Percentiles rank a stretch among this genome's conserved stretches.
Evolutionary conservation across 2,329 filamentous ascomycete species (phyloP).

Genomic region (Alternaria angustiovoidea): DNA sequence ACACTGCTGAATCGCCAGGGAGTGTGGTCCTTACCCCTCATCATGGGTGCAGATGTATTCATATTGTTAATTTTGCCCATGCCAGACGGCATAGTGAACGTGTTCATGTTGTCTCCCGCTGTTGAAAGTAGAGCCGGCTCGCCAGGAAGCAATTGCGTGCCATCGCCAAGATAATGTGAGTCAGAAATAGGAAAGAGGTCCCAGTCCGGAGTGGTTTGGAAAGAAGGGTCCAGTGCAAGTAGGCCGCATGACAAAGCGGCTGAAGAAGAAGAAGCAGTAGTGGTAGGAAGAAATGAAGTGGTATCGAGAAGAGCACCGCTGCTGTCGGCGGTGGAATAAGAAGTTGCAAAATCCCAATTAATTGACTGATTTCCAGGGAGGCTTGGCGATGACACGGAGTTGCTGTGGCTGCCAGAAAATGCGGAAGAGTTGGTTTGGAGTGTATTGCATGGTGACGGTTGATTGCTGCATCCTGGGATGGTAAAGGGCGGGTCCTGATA

Average conservation of each 20-base stretch:
- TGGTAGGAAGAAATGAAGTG: constrained; percentile 28
- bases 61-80: constrained; percentile 23
- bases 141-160: constrained; percentile 28
- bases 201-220: constrained; percentile 37
- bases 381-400: constrained; percentile 28
- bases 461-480: constrained; percentile 44
- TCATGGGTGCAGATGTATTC: constrained; percentile 33
- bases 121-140: constrained; percentile 18
- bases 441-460: constrained; percentile 31
- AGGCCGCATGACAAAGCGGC: constrained; percentile 27
- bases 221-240: constrained; percentile 27
- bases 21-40: constrained; percentile 30
- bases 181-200: constrained; percentile 31
- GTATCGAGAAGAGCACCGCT: constrained; percentile 28
- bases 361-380: constrained; percentile 36
- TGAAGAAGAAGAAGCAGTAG: constrained; percentile 15
- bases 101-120: constrained; percentile 22
- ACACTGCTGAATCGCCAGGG: not conserved
- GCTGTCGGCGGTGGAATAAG: constrained; percentile 36
- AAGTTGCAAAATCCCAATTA: constrained; percentile 41
- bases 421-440: constrained; percentile 25
- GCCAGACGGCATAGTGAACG: constrained; percentile 28
- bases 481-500: constrained; percentile 42
- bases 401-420: constrained; percentile 41
- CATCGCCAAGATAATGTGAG: constrained; percentile 35